Base-by-base conservation (phyloP, 768 basidiomycete species). In the Hemileccinum impolitum region DNA sequence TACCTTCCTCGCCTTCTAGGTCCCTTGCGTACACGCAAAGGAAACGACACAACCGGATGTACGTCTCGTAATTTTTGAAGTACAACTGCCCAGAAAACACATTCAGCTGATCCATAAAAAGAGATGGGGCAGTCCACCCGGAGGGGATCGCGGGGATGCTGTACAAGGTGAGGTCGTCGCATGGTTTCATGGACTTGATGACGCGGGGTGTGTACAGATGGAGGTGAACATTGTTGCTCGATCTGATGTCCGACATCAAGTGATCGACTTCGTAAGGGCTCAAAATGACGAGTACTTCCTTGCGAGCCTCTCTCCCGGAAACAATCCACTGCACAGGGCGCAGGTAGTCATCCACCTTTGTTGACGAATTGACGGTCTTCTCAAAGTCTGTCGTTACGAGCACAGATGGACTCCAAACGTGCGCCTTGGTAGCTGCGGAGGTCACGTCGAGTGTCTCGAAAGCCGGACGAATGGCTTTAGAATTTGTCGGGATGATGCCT, bases 231-330 rank as follows among this genome's bases (percentile, higher is more conserved):
- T n/a, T n/a, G 3, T 28, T 56, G 55, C 63, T 65, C 30, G 32
- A 26, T 10, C 64, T 68, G 43, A 76, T 72, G 0, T 30, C 30
- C 64, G 72, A 63, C 8, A 75, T 59, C 15, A 74, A 61, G 28
- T 47, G 45, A 41, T 76, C 63, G 19, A 59, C 72, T 52, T 48
- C 32, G 32, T 34, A 15, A 34, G 32, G 32, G 32, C 32, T 34
- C 6, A 12, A 14, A 34, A 34, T 15, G 23, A 77, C 61, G 15
- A 74, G 56, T 8, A 41, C 25, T n/a, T 41, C 39, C 2, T 30
- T 28, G 13, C 14, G 9, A 37, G 3, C 14, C 19, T 17, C 23
- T 37, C 18, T 45, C 11, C 11, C 36, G 1, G 36, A 45, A 18
- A 45, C n/a, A 13, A 45, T 14, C 44, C 44, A 45, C 1, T 45